Base-by-base conservation (phyloP, 208 protist genomes). In the Leishmania turanica region DNA sequence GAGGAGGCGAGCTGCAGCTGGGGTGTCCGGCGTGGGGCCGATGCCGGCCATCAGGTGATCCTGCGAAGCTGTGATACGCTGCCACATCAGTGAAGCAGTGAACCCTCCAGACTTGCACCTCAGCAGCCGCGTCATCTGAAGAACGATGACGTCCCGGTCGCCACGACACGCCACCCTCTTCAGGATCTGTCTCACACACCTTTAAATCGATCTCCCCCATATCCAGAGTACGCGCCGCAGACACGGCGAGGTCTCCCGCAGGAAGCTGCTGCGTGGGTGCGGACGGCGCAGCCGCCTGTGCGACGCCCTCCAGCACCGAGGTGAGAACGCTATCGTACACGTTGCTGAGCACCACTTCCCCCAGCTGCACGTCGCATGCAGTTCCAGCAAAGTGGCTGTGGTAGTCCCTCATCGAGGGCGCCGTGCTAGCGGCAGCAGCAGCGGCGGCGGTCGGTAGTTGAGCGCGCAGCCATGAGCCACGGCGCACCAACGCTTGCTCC, bases 261-360 rank as follows among this genome's bases (percentile, higher is more conserved):
- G 34, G 34, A 76, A 58, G 72, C 8, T 27, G 47, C n/a, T 78
- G 76, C 6, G 72, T 81, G 11, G 75, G 51, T 7, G 76, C 47
- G 34, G 69, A 75, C 7, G 37, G 40, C 11, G 79, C 75, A 27
- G 62, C 69, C 27, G 58, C 45, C 3, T 27, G 42, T 21, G 9
- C 27, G 27, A 13, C 45, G 1, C 7, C 69, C 45, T 54, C 69
- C 47, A 73, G 69, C 27, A 31, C 11, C 49, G 72, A 76, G 51
- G 40, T 76, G 51, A 27, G 42, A 47, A 62, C 72, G 72, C 51
- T 37, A 62, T 86, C 78, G 27, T 60, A n/a, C 19, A 53, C 72
- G 51, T 82, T 64, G 24, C 82, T 49, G 24, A 82, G 56, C 37
- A 86, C 34, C 77, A 86, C 56, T 71, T 86, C 82, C 4, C 82